A percentile compares a stretch with the other conserved stretches of the same genome.
phyloP scores from a whole-genome alignment of 441 rosid species.

The Pelargonium citronellum region DNA sequence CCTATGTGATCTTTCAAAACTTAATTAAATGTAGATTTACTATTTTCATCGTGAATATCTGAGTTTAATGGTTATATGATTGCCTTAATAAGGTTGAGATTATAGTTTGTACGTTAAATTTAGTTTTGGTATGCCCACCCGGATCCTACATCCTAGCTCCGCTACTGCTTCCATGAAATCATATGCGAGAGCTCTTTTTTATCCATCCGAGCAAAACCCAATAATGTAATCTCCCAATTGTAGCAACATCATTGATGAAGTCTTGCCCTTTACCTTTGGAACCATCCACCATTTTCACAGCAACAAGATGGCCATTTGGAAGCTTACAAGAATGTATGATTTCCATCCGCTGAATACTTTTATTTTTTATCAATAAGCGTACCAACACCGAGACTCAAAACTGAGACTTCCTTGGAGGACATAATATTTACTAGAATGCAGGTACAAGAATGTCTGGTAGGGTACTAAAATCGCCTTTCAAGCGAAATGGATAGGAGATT shows the following conservation, averaged over 20 bases:
- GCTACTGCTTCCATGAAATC: neutral
- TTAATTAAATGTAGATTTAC: too few relatives aligned
- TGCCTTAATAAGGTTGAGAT: too few relatives aligned
- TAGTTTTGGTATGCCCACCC: too few relatives aligned
- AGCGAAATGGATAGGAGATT: neutral
- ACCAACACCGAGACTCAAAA: too few relatives aligned
- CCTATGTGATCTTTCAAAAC: too few relatives aligned
- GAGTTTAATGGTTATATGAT: too few relatives aligned
- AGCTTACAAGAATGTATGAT: neutral
- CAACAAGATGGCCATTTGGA: neutral
- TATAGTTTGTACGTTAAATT: too few relatives aligned
- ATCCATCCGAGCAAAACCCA: neutral
- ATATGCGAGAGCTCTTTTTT: neutral
- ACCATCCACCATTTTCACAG: neutral
- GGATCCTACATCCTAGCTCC: too few relatives aligned
- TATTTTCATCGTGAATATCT: too few relatives aligned
- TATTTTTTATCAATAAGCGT: too few relatives aligned
- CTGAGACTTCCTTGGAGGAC: neutral
- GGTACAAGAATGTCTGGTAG: neutral
- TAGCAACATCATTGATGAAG: conserved; percentile 1
- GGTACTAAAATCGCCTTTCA: neutral
- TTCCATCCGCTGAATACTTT: neutral
- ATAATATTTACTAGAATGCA: conserved; percentile 1
- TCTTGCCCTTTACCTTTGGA: neutral
- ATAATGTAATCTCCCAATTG: neutral